These are phyloP conservation scores for Speleostelium caveatum DNA, from an alignment of 78 protist genomes.

Conservation along the genomic window DNA sequence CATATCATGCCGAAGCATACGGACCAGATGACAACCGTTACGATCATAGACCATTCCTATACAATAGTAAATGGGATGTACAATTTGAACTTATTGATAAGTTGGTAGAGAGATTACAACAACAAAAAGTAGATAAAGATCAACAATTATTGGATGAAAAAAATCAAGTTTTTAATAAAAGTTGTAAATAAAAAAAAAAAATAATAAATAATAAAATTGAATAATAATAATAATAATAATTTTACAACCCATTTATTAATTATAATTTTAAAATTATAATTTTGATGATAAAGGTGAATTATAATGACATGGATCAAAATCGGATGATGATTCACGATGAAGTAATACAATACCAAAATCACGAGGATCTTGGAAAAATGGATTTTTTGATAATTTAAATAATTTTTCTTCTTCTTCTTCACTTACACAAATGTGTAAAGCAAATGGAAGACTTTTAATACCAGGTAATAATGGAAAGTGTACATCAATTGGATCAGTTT, in stretches of 20 bases:
- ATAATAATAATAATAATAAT: too few species aligned
- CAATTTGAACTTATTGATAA: conserved; percentile 83
- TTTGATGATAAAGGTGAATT: neutral
- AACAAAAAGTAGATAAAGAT: neutral
- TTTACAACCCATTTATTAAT: too few species aligned
- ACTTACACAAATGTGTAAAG: conserved; percentile 21
- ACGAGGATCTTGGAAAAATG: conserved; percentile 68
- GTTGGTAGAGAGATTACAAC: conserved; percentile 23
- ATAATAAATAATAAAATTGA: too few species aligned
- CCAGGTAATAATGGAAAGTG: conserved; percentile 69
- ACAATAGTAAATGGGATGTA: conserved; percentile 76
- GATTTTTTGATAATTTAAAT: neutral
- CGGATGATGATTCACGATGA: neutral
- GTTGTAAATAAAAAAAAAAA: too few species aligned
- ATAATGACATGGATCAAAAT: neutral
- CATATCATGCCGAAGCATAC: conserved; percentile 91
- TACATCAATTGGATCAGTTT: conserved; percentile 59
- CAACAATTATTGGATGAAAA: too few species aligned
- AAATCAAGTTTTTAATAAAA: too few species aligned
- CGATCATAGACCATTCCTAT: conserved; percentile 91
- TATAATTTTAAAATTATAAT: too few species aligned
- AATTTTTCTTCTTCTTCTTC: neutral
- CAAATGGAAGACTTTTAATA: conserved; percentile 37
- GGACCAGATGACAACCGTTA: conserved; percentile 93
- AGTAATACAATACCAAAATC: conserved; percentile 46